Conservation (phyloP, 106 monocot species). For the Allium cepa region DNA sequence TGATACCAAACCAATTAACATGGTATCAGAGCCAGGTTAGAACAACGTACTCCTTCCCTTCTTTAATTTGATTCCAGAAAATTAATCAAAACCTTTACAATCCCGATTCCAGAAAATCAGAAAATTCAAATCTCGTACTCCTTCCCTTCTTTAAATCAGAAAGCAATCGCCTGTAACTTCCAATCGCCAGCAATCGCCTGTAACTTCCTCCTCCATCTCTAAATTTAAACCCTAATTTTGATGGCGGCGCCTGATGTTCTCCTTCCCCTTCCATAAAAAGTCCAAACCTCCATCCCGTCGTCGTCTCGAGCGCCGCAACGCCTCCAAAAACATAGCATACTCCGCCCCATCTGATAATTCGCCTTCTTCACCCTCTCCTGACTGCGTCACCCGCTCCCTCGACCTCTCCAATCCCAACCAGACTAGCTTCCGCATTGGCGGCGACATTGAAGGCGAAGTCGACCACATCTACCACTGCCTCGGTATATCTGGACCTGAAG, state of each 20-base stretch:
- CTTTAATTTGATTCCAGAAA: too few relatives aligned
- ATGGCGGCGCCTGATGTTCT: constrained; percentile 1
- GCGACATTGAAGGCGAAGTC: constrained; percentile 62
- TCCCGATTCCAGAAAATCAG: too few relatives aligned
- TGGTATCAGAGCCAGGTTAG: too few relatives aligned
- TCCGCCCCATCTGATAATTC: constrained; percentile 2
- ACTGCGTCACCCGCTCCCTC: constrained; percentile 25
- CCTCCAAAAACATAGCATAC: constrained; percentile 71
- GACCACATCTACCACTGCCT: constrained; percentile 50
- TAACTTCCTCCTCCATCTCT: not conserved
- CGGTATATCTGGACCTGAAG: constrained; percentile 70
- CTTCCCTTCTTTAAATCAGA: too few relatives aligned
- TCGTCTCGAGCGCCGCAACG: constrained; percentile 76
- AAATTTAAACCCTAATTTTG: not conserved
- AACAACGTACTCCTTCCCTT: too few relatives aligned
- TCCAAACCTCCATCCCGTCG: constrained; percentile 5
- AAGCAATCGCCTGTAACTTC: too few relatives aligned
- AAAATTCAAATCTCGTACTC: too few relatives aligned
- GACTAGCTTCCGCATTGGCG: constrained; percentile 77
- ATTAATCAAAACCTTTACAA: too few relatives aligned
- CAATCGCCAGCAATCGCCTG: too few relatives aligned
- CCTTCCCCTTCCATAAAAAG: constrained; percentile 5
- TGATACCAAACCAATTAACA: too few relatives aligned
- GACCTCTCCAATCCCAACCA: constrained; percentile 27
- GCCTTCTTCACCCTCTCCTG: not conserved